These are phyloP conservation scores for Paracoccidioides brasiliensis DNA, from an alignment of 2,329 filamentous ascomycete species.

Conservation along the genomic window DNA sequence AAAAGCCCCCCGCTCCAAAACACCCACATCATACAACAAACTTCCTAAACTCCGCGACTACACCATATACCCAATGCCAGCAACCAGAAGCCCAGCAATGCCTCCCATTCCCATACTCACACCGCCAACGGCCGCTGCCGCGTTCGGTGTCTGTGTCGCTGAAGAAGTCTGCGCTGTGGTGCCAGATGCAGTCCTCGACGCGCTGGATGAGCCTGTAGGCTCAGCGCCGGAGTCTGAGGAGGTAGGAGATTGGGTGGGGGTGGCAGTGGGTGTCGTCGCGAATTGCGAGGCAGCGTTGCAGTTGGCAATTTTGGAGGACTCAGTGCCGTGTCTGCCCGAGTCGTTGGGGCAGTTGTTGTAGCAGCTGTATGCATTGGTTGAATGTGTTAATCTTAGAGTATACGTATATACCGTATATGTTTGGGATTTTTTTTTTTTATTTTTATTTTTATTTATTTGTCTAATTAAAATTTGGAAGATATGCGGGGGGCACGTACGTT, in stretches of 20 bases:
- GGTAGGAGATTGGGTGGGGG: not conserved
- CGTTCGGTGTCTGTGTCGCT: not conserved
- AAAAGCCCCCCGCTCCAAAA: not conserved
- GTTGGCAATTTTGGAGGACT: conserved; percentile 24
- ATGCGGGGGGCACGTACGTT: conserved; percentile 24
- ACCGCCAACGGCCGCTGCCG: not conserved
- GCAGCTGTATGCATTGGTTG: conserved; percentile 32
- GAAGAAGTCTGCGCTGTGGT: not conserved
- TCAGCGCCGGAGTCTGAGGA: not conserved
- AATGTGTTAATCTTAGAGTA: not conserved
- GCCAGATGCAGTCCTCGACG: not conserved
- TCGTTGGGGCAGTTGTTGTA: conserved; percentile 51
- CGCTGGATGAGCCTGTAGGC: no score
- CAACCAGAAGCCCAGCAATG: not conserved
- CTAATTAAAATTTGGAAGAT: not conserved
- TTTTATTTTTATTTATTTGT: not conserved
- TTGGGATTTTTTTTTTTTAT: not conserved
- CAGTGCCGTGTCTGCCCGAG: conserved; percentile 21
- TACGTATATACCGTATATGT: no score
- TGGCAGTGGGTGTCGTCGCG: not conserved
- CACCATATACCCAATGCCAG: not conserved
- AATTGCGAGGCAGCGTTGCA: conserved; percentile 27
- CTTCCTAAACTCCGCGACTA: not conserved
- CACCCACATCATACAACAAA: not conserved
- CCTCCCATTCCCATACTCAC: not conserved